Base-by-base conservation (phyloP, 768 basidiomycete species). In the Phylloporus arenicola region DNA sequence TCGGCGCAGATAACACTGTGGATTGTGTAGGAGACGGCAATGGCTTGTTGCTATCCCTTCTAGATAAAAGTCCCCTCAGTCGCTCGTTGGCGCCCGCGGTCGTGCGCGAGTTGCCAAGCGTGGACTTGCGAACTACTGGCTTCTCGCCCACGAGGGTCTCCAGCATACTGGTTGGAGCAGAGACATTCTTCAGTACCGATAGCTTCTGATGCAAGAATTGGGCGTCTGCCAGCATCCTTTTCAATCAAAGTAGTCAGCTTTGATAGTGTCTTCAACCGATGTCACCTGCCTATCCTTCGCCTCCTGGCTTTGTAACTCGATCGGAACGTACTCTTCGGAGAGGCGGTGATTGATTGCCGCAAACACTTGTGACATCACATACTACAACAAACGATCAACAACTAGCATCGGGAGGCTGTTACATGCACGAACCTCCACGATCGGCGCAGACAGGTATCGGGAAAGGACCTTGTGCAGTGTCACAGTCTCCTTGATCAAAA, bases 401-500 rank as follows among this genome's bases (percentile, higher is more conserved):
- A 57, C 37, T 43, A 13, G 42, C 54, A 53, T 41, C 53, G 52
- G 56, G 45, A 52, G 35, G 35, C 20, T 45, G 39, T 53, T 20
- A 39, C 27, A 34, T 7, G 24, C 19, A 54, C 62, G 62, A 62
- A 91, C 92, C 81, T 94, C 91, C 39, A 96, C 89, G 24, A 92
- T 78, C 29, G 80, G 76, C 40, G 75, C 68, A 14, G 88, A 75
- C 25, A 97, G 75, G 69, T 96, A 98, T 43, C 94, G 87, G 41
- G 91, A 90, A 38, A 98, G 75, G 45, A 99, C 92, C 65, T 95
- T 98, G 72, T 98, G 92, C 45, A 99, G 75, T 25, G 91, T 95
- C 49, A 89, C 86, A 17, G 93, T 94, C 70, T 99, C 96, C 70
- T 92, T 94, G 59, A 94, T 84, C 37, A 99, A 75, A 50, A 91